Evolutionary conservation across 768 basidiomycete species (phyloP).

Genomic region (Baorangia bicolor): DNA sequence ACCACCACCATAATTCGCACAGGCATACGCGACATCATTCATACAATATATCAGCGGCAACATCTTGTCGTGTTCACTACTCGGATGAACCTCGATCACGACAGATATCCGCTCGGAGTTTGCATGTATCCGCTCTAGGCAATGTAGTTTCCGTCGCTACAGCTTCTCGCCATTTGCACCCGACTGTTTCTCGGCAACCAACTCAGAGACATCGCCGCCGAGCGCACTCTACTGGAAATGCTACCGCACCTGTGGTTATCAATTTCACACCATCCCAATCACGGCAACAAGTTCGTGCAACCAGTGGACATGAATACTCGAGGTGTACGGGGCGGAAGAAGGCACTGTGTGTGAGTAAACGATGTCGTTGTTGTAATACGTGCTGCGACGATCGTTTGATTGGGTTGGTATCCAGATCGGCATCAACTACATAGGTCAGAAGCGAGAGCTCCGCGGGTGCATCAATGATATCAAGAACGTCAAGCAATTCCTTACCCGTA

Average conservation of each 20-base stretch:
- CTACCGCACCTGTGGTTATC: neutral
- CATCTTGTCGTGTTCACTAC: conserved; percentile 29
- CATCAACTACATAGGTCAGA: conserved; percentile 71
- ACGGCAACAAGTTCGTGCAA: conserved; percentile 1
- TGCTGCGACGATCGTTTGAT: neutral
- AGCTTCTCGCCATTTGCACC: neutral
- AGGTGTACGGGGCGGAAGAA: conserved; percentile 53
- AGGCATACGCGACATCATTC: conserved; percentile 3
- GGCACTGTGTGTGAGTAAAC: conserved; percentile 41
- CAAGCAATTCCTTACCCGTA: conserved; percentile 63
- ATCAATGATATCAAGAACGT: conserved; percentile 79
- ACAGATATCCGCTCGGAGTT: conserved; percentile 7
- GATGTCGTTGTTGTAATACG: neutral
- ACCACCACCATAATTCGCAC: neutral
- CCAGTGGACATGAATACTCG: conserved; percentile 39
- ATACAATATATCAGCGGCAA: conserved; percentile 12
- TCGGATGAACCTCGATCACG: conserved; percentile 17
- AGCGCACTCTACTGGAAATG: conserved; percentile 18
- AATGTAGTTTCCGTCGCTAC: conserved; percentile 1
- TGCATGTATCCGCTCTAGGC: neutral
- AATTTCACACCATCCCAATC: conserved; percentile 5
- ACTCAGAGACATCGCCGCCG: conserved; percentile 20
- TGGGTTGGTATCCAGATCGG: conserved; percentile 53
- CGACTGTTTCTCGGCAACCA: conserved; percentile 5
- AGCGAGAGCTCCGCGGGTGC: conserved; percentile 67